These are phyloP conservation scores for Nadsonia commutata DNA, from an alignment of 1,139 yeast species.

Conservation along the genomic window DNA sequence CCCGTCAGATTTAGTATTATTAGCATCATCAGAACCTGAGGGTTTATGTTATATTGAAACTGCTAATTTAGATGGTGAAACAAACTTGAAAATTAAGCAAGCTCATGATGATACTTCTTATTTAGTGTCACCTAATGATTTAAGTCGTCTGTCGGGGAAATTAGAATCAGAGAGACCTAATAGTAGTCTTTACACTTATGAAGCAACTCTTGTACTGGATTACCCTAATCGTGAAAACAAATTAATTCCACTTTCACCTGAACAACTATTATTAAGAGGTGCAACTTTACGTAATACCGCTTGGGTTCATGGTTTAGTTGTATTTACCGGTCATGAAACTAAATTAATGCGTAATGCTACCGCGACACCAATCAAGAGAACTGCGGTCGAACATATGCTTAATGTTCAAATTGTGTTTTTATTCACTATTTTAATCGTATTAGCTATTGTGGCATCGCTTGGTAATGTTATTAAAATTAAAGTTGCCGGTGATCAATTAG, in stretches of 20 bases:
- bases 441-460: conserved; percentile 66
- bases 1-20: conserved; percentile 79
- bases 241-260: conserved; percentile 69
- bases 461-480: conserved; percentile 73
- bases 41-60: conserved; percentile 96
- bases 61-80: conserved; percentile 95
- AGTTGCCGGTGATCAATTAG: conserved; percentile 36
- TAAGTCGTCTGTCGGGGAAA: conserved; percentile 39
- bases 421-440: conserved; percentile 60
- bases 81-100: conserved; percentile 89
- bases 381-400: conserved; percentile 92
- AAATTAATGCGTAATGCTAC: conserved; percentile 97
- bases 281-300: conserved; percentile 90
- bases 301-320: conserved; percentile 88
- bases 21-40: conserved; percentile 94
- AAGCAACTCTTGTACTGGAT: conserved; percentile 60
- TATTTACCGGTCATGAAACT: conserved; percentile 96
- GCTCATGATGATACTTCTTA: conserved; percentile 65
- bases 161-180: conserved; percentile 85
- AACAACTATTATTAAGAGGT: conserved; percentile 82
- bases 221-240: conserved; percentile 24
- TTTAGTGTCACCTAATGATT: conserved; percentile 52
- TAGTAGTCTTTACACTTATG: conserved; percentile 85
- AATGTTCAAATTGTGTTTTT: conserved; percentile 82
- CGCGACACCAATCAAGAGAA: conserved; percentile 92